Conservation (phyloP, 768 basidiomycete species). For the Termitomyces sp. region DNA sequence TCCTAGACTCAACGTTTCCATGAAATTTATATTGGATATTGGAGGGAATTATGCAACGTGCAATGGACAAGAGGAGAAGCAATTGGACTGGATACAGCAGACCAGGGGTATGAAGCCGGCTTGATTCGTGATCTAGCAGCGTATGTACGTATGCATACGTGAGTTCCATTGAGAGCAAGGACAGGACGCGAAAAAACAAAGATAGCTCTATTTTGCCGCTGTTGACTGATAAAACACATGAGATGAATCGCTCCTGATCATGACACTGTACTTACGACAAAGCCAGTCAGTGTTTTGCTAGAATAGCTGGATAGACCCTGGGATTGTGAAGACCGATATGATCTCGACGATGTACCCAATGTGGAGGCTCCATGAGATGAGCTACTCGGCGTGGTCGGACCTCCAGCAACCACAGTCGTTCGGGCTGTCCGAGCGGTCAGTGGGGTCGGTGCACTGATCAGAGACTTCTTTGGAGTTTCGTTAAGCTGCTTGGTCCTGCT, state of each 20-base stretch:
- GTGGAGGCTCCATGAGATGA: conserved; percentile 48
- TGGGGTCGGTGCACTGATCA: conserved; percentile 87
- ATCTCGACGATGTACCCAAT: conserved; percentile 57
- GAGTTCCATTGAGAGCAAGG: conserved; percentile 18
- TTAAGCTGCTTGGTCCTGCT: conserved; percentile 50
- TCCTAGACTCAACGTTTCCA: conserved; percentile 1
- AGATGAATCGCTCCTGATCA: conserved; percentile 3
- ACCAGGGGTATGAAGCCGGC: conserved; percentile 41
- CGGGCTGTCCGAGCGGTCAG: conserved; percentile 75
- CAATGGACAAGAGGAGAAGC: conserved; percentile 33
- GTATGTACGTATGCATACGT: conserved; percentile 12
- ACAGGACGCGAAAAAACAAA: conserved; percentile 15
- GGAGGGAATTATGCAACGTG: conserved; percentile 24
- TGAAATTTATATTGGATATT: conserved; percentile 27
- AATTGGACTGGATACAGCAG: conserved; percentile 32
- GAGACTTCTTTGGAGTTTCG: conserved; percentile 84
- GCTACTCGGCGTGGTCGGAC: conserved; percentile 55
- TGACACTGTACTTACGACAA: conserved; percentile 47
- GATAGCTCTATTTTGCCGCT: conserved; percentile 35
- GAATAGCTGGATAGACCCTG: conserved; percentile 73
- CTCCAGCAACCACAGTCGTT: conserved; percentile 43
- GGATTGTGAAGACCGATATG: conserved; percentile 65
- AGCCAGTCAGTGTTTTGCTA: conserved; percentile 69
- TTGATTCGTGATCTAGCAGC: conserved; percentile 21
- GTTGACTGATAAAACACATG: conserved; percentile 31